Percentiles rank a stretch among this genome's conserved stretches.
phyloP scores from a whole-genome alignment of 495 filamentous ascomycete genomes.

The Corynascus novoguineensis region DNA sequence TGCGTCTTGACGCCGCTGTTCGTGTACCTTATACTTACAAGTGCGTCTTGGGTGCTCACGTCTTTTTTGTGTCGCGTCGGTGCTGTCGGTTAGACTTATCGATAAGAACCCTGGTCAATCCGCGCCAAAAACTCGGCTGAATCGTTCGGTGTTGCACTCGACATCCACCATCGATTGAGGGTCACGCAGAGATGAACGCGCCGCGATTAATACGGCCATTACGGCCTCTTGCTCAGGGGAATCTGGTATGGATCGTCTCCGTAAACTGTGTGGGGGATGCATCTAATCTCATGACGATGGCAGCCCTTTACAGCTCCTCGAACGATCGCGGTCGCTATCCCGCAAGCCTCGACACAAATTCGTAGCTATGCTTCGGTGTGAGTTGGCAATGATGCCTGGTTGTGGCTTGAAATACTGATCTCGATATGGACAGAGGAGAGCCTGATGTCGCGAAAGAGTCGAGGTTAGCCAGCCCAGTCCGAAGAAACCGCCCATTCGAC shows the following conservation, averaged over 20 bases:
- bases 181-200: conserved; percentile 29
- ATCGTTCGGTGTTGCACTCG: conserved; percentile 9
- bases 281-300: conserved; percentile 11
- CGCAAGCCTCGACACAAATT: conserved; percentile 21
- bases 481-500: background rate
- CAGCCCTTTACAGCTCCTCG: conserved; percentile 24
- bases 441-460: background rate
- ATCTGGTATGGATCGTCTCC: conserved; percentile 21
- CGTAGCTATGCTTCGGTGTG: conserved; percentile 28
- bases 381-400: conserved; percentile 3
- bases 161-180: conserved; percentile 20
- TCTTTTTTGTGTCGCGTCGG: background rate
- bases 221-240: conserved; percentile 28
- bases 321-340: conserved; percentile 18
- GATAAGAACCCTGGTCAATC: conserved; percentile 26
- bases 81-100: conserved; percentile 35
- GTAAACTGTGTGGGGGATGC: background rate
- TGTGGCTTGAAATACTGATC: background rate
- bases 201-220: conserved; percentile 33
- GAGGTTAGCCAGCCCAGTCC: conserved; percentile 10
- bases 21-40: background rate
- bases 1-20: background rate
- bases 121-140: conserved; percentile 27
- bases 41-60: too few relatives aligned
- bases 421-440: background rate